Evolutionary conservation across 768 basidiomycete genomes (phyloP), one percentile per base, ranked within the genome.

Genomic region (Kwoniella newhampshirensis): DNA sequence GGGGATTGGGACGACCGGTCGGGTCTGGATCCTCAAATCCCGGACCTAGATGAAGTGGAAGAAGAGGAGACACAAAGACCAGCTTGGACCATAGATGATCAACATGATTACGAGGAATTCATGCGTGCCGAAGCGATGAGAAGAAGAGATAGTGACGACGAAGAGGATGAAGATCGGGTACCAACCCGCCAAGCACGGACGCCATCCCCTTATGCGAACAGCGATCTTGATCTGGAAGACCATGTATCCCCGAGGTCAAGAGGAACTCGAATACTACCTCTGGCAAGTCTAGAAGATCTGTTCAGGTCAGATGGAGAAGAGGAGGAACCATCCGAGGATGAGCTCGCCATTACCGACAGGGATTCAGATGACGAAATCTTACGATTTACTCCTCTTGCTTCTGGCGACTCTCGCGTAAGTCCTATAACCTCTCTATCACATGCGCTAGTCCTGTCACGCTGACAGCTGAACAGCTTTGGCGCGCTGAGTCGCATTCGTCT

Each of bases 31-130:
- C 35, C 25, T 13, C 64, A 68, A 46, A 36, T 35, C 3, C 25
- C 39, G 27, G 56, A 58, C 17, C 39, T 47, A 21, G 40, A 30
- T 26, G 46, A 37, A 36, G 23, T 26, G 25, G 42, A 28, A 40
- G 41, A 36, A 26, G 36, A 25, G n/a, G 25, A 51, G 21, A 20
- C 9, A 27, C 26, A 17, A 7, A 42, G 42, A 26, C 32, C 51
- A 13, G 30, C 36, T 4, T 65, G 64, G 63, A 63, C 66, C 1
- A 49, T 35, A 20, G 60, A 64, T 49, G 70, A 68, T 54, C 46
- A 63, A 26, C 56, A 62, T 40, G 70, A 72, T 56, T 44, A 69
- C 26, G 20, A 51, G 35, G 47, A 35, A 15, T 72, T 72, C 42
- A 25, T 69, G 26, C 42, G 56, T n/a, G 52, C 44, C 9, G 70